Evolutionary conservation across 75 land plant genomes (phyloP).

Genomic region (Pinus albicaulis): DNA sequence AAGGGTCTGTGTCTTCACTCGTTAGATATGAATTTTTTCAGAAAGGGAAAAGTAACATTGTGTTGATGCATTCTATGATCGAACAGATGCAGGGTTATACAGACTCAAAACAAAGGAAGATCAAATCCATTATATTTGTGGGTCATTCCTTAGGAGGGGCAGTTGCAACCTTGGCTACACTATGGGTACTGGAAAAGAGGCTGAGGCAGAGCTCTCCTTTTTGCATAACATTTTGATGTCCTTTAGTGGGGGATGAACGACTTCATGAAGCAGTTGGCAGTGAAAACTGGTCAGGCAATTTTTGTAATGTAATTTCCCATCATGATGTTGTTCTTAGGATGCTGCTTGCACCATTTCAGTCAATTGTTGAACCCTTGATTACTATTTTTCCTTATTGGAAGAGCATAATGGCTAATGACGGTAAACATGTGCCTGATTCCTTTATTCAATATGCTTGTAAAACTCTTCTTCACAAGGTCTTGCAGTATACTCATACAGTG

Average conservation of each 20-base stretch:
- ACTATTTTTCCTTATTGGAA: constrained; percentile 25
- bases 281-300: constrained; percentile 44
- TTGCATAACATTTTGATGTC: constrained; percentile 68
- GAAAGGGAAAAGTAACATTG: background rate
- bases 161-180: constrained; percentile 48
- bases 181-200: constrained; percentile 38
- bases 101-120: background rate
- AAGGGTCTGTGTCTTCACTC: background rate
- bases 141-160: constrained; percentile 73
- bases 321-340: constrained; percentile 59
- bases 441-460: background rate
- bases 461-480: background rate
- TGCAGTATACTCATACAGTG: background rate
- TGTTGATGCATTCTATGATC: background rate
- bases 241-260: constrained; percentile 47
- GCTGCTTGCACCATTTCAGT: constrained; percentile 41
- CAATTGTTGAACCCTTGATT: constrained; percentile 24
- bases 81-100: background rate
- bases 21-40: background rate
- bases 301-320: constrained; percentile 42
- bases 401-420: background rate
- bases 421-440: background rate
- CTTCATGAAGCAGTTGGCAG: constrained; percentile 43
- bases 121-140: constrained; percentile 36
- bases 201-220: constrained; percentile 3